phyloP scores from a whole-genome alignment of 148 eudicot genomes.

The Arbutus unedo region DNA sequence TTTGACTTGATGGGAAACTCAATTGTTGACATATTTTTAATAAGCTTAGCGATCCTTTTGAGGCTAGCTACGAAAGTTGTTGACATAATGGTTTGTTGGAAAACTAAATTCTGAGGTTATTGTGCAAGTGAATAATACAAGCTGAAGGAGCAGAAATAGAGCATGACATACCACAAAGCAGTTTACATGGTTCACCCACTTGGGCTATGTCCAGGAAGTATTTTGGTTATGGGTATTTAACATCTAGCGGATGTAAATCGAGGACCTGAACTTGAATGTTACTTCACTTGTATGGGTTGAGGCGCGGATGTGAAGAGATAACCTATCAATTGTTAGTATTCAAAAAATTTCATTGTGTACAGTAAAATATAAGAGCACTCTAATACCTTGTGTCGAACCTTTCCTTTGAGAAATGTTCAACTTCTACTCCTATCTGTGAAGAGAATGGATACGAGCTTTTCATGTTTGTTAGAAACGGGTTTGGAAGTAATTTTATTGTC shows the following conservation, averaged over 20 bases:
- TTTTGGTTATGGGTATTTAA: not conserved
- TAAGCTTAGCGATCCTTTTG: not conserved
- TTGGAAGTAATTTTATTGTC: not conserved
- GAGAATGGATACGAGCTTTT: not conserved
- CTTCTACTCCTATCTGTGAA: not conserved
- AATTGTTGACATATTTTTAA: not conserved
- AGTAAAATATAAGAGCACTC: not conserved
- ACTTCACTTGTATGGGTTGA: not conserved
- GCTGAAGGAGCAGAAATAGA: not conserved
- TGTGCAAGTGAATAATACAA: not conserved
- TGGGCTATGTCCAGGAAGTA: not conserved
- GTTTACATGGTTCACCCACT: not conserved
- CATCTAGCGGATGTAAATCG: not conserved
- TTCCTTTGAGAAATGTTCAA: not conserved
- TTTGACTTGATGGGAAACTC: not conserved
- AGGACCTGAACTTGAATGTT: not conserved
- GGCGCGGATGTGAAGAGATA: no score
- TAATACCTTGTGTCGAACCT: not conserved
- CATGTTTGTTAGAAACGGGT: not conserved
- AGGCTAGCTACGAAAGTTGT: not conserved
- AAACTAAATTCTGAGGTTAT: not conserved
- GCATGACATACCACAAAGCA: not conserved
- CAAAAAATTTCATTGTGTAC: not conserved
- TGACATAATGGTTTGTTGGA: not conserved
- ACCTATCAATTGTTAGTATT: not conserved